Base-by-base conservation (phyloP, 1,284 basidiomycete genomes). In the Polyporus tsugae region DNA sequence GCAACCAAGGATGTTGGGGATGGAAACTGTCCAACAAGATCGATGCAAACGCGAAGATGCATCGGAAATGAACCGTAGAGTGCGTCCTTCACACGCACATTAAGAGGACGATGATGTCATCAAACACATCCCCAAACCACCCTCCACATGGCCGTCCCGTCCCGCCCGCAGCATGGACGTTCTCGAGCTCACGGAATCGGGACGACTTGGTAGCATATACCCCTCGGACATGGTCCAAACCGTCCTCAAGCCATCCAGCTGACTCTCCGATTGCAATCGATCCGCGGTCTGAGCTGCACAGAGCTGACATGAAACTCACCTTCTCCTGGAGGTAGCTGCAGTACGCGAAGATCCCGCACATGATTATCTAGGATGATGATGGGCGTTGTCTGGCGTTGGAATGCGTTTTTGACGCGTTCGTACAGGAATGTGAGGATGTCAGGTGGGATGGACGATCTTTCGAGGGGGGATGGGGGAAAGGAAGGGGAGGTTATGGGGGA, bases 301-400 rank as follows among this genome's bases (percentile, higher is more conserved):
- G 10, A 36, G 42, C 35, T 10, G 4, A 63, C 38, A 44, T n/a
- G 17, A 10, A 29, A 68, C 89, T 73, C 70, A 94, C 94, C 91
- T 96, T 96, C 83, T 97, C 95, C 82, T 93, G 92, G 78, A 98
- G 87, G 86, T 84, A 98, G 80, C 91, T 97, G 87, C 95, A 96
- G 84, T 98, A 98, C 69, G 87, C 94, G 81, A 98, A 98, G 84
- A 98, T 98, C 83, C 96, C 96, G 84, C 94, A 96, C 94, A 95
- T 96, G 67, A 66, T 71, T 55, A 35, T 63, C 64, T 67, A 67
- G 39, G 65, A 62, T 38, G 58, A 39, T 57, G 59, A 60, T 25
- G 44, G 35, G 67, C 60, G 59, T 49, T 53, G 49, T 33, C 19
- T 36, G 61, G 65, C 63, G 69, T 69, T 59, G 22, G 61, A 36